These are phyloP conservation scores for Tagetes erecta DNA, from an alignment of 129 eudicot genomes.

Conservation along the genomic window DNA sequence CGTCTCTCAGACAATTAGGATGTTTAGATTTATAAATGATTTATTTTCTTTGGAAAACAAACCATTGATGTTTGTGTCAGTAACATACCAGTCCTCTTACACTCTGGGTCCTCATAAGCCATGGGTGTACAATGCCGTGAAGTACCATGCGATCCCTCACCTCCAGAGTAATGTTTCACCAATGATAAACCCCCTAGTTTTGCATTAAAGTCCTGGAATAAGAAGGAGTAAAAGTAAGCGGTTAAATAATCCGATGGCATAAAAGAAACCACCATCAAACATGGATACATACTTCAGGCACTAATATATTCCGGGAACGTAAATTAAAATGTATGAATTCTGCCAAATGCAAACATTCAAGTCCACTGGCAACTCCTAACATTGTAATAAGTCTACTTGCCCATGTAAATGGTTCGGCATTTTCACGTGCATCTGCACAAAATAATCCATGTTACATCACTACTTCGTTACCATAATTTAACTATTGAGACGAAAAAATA, in stretches of 20 bases:
- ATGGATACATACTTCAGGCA: constrained; percentile 33
- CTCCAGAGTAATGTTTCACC: constrained; percentile 18
- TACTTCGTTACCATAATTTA: background rate
- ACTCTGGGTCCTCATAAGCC: constrained; percentile 30
- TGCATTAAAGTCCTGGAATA: constrained; percentile 34
- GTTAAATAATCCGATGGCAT: background rate
- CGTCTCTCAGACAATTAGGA: too few species aligned
- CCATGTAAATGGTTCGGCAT: constrained; percentile 27
- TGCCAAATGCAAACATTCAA: constrained; percentile 16
- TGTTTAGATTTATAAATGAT: too few species aligned
- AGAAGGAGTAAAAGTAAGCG: background rate
- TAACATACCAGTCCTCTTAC: constrained; percentile 18
- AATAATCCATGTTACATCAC: background rate
- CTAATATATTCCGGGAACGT: constrained; percentile 6
- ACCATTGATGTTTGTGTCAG: background rate
- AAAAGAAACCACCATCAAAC: background rate
- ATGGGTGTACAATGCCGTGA: constrained; percentile 18
- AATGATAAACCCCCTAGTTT: constrained; percentile 34
- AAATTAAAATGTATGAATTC: constrained; percentile 12
- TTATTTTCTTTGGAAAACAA: background rate
- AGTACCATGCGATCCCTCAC: constrained; percentile 25
- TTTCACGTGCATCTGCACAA: constrained; percentile 15
- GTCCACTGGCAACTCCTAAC: constrained; percentile 28
- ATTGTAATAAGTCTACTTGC: constrained; percentile 15
- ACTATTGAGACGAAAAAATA: background rate